Evolutionary conservation across 768 basidiomycete genomes (phyloP).

Genomic region (Dacryopinax spathularia): DNA sequence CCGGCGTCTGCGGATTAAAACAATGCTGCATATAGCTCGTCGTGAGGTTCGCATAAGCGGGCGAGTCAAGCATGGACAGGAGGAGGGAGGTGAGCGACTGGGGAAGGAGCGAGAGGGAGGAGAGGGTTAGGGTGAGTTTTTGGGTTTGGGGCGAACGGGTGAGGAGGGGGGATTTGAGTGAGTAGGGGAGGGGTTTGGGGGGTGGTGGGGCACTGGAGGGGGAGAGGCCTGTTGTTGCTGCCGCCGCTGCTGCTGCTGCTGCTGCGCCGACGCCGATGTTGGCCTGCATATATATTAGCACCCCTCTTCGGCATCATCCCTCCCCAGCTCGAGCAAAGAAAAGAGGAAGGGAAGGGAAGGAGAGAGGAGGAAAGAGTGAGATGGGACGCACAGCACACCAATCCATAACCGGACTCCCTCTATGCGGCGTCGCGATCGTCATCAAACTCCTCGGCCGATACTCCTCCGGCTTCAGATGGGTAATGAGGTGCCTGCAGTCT

Average conservation of each 20-base stretch:
- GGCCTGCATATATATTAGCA: conserved; percentile 34
- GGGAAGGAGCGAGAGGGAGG: conserved; percentile 41
- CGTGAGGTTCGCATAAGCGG: conserved; percentile 89
- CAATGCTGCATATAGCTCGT: conserved; percentile 61
- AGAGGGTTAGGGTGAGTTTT: conserved; percentile 22
- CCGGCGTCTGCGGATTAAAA: conserved; percentile 72
- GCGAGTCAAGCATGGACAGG: conserved; percentile 81
- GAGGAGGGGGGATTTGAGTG: conserved; percentile 31
- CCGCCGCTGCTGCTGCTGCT: too few relatives aligned
- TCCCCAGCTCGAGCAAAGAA: neutral
- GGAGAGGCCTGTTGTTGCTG: conserved; percentile 12
- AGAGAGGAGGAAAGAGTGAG: neutral
- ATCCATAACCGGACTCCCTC: conserved; percentile 97
- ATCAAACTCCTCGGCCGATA: conserved; percentile 82
- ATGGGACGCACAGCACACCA: conserved; percentile 70
- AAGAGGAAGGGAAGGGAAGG: neutral
- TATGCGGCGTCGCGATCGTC: conserved; percentile 82
- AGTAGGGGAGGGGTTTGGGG: conserved; percentile 24
- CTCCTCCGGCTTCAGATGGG: conserved; percentile 62
- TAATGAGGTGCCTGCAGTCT: conserved; percentile 85
- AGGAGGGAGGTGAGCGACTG: conserved; percentile 78
- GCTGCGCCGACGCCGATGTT: conserved; percentile 87
- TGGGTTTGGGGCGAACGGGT: conserved; percentile 16
- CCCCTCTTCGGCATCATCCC: neutral
- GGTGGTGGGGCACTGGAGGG: conserved; percentile 10